Conservation (phyloP, 352 stramenopile genomes). For the Plasmopara viticola region DNA sequence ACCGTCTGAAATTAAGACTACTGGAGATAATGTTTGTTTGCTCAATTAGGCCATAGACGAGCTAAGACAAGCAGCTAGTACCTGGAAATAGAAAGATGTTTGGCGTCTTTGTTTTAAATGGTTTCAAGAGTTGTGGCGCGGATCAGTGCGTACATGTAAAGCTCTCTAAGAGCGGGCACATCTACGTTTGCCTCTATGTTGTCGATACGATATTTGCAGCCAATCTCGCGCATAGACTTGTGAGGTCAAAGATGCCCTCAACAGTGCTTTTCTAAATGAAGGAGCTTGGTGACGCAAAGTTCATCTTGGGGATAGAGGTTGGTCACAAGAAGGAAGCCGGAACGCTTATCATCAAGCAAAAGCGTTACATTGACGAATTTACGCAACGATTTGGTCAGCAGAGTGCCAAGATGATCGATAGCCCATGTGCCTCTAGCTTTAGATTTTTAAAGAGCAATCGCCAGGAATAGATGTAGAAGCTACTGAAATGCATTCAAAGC, state of each 20-base stretch:
- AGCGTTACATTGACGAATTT: neutral
- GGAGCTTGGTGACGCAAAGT: slow-evolving; percentile 9
- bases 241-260: neutral
- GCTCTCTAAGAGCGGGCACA: neutral
- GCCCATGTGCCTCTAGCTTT: slow-evolving; percentile 6
- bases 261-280: slow-evolving; percentile 10
- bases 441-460: neutral
- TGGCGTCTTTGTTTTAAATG: too few relatives aligned
- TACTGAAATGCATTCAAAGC: neutral
- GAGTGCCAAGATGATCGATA: slow-evolving; percentile 7
- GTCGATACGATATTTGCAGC: neutral
- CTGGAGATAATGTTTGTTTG: slow-evolving; percentile 9
- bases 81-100: slow-evolving; percentile 12
- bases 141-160: slow-evolving; percentile 10
- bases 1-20: slow-evolving; percentile 18
- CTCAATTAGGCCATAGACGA: slow-evolving; percentile 17
- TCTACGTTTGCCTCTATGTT: slow-evolving; percentile 11
- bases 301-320: slow-evolving; percentile 24
- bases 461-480: neutral
- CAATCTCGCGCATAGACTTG: slow-evolving; percentile 4
- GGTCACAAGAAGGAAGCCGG: slow-evolving; percentile 2
- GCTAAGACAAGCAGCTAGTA: slow-evolving; percentile 16
- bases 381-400: slow-evolving; percentile 7
- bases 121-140: slow-evolving; percentile 4
- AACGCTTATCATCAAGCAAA: slow-evolving; percentile 5